Base-by-base conservation (phyloP, 2,329 filamentous ascomycete genomes). In the Ophiostoma ips region DNA sequence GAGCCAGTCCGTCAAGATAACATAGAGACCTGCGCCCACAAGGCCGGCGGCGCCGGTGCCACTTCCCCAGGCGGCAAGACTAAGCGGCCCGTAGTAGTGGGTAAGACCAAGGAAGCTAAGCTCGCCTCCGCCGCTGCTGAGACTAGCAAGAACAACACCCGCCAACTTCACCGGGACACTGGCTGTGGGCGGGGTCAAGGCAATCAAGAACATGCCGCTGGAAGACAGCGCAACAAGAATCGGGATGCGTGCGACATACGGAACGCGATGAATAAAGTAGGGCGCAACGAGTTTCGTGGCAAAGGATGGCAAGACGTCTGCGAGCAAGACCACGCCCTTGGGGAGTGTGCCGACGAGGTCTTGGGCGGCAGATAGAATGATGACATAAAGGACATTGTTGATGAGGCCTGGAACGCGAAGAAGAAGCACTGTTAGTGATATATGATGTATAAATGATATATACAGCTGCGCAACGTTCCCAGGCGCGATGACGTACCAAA, bases 311-410 rank as follows among this genome's bases (percentile, higher is more conserved):
- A 94, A 71, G 50, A 96, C 87, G 64, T 95, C 88, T 63, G 88
- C 88, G 55, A 96, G 84, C 50, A 96, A 81, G 50, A 98, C 90
- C 51, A 94, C 77, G 58, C 86, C 87, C 65, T 96, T 96, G 46
- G 92, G 92, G 1, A 95, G 74, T 56, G 72, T 65, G 34, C 90
- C 90, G 58, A 96, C 92, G 54, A 98, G 84, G 61, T 98, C 92
- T 60, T 95, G 84, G 3, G 92, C 92, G 34, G 92, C 86, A 30
- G 88, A 94, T 60, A 98, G 83, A 62, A 96, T 92, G 64, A 96
- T 86, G 50, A 96, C 90, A 67, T 95, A 96, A 68, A 95, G 84
- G 58, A 96, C 87, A 69, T 96, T 96, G 68, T 98, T 96, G 63
- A 96, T 92, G 16, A 92, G 70, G 48, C 87, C 40, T 43, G 24